A percentile compares a stretch with the other conserved stretches of the same genome.
These are phyloP conservation scores for Kokia cookei DNA, from an alignment of 441 rosid genomes.

Conservation along the genomic window DNA sequence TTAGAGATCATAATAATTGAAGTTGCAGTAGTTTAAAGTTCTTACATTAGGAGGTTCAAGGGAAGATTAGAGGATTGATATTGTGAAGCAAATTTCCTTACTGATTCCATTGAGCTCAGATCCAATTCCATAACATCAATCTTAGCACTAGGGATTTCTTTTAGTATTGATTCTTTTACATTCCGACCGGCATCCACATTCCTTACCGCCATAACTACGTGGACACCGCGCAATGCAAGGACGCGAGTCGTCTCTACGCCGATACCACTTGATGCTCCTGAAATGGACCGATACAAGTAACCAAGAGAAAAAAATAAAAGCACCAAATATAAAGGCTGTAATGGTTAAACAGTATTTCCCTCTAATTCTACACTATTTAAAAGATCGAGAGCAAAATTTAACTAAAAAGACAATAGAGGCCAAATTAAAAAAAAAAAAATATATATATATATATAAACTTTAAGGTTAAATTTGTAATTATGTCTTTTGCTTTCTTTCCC, in stretches of 20 bases:
- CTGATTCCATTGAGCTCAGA: slow-evolving; percentile 68
- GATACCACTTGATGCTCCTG: slow-evolving; percentile 77
- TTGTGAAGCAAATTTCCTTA: slow-evolving; percentile 57
- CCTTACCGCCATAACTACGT: slow-evolving; percentile 66
- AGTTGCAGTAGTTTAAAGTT: not conserved
- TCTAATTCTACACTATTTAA: not conserved
- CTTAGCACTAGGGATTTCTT: slow-evolving; percentile 52
- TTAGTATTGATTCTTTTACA: slow-evolving; percentile 41
- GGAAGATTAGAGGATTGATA: slow-evolving; percentile 49
- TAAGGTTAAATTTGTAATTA: not conserved
- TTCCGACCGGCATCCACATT: slow-evolving; percentile 45
- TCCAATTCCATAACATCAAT: slow-evolving; percentile 75
- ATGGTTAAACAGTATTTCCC: not conserved
- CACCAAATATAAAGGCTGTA: not conserved
- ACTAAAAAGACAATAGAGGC: not conserved
- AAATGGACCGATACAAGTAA: slow-evolving; percentile 6
- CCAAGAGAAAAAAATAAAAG: not conserved
- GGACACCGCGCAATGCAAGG: slow-evolving; percentile 64
- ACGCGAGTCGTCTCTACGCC: slow-evolving; percentile 62
- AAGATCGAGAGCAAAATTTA: no score
- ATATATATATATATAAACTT: not conserved
- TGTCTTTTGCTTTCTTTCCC: not conserved
- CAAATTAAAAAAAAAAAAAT: not conserved
- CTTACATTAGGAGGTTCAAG: slow-evolving; percentile 70
- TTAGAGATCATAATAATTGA: not conserved